phyloP scores from a whole-genome alignment of 2,329 filamentous ascomycete genomes.

The Coniochaeta sp. region DNA sequence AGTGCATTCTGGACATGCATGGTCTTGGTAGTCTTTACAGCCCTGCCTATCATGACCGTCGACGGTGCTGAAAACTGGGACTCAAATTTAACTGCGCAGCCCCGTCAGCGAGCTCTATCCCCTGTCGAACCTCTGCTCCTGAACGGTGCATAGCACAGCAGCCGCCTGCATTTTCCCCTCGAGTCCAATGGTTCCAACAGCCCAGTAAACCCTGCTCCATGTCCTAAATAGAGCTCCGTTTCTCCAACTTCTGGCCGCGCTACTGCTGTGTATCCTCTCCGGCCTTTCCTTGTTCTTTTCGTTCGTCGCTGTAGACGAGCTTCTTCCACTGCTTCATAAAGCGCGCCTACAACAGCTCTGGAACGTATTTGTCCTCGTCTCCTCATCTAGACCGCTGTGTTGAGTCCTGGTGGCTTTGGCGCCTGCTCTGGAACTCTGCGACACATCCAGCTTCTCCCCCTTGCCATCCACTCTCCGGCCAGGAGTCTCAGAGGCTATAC shows the following conservation, averaged over 20 bases:
- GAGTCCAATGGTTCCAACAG: background rate
- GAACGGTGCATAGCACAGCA: constrained; percentile 14
- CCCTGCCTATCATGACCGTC: constrained; percentile 2
- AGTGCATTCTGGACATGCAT: constrained; percentile 4
- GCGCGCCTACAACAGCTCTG: background rate
- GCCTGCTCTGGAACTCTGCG: background rate
- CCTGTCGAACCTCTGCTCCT: constrained; percentile 6
- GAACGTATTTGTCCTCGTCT: background rate
- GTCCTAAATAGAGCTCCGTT: constrained; percentile 1
- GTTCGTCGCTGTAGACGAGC: background rate
- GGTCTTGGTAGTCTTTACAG: background rate
- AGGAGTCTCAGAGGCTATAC: background rate
- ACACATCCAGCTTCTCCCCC: background rate
- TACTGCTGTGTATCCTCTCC: constrained; percentile 5
- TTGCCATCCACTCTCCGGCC: background rate
- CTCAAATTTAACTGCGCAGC: constrained; percentile 4
- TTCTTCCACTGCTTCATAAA: background rate
- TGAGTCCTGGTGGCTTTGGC: background rate
- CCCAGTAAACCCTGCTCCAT: background rate
- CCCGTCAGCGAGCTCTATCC: background rate
- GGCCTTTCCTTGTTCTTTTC: background rate
- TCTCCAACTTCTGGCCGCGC: background rate
- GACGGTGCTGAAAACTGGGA: constrained; percentile 3
- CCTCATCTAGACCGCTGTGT: background rate
- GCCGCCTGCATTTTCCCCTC: constrained; percentile 6